Base-by-base conservation (phyloP, 495 filamentous ascomycete species). In the Annulohypoxylon moriforme region DNA sequence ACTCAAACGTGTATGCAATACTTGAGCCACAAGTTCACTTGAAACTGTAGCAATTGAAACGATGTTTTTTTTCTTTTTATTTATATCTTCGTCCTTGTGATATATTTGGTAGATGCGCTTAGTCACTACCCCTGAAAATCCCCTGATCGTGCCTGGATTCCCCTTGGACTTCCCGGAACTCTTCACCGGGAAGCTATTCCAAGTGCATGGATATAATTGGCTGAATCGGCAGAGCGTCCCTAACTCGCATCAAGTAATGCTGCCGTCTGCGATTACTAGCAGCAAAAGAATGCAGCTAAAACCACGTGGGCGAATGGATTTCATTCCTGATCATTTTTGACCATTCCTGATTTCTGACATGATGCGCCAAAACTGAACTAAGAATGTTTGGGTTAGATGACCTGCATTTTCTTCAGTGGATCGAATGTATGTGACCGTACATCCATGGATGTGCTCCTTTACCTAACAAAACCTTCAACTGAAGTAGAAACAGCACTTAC, bases 291-390 rank as follows among this genome's bases (percentile, higher is more conserved):
- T 57, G 61, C 61, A 71, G 44, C 55, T 60, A 64, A 64, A 42
- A 44, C 60, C 55, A 69, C 68, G 68, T 64, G 67, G 47, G 53
- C 52, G 46, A 69, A 58, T 53, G 31, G 34, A 42, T 46, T 64
- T 52, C 10, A 52, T 58, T 44, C 42, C 40, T 44, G 40, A 44
- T 44, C 16, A n/a, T 14, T 56, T 3, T 31, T 44, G 22, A 46
- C 49, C 44, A 49, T 56, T 27, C 42, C 36, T 64, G 60, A 60
- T 64, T 69, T 64, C 27, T 59, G 63, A 49, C 20, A 44, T 55
- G 22, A 46, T 44, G 16, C 36, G 38, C 44, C n/a, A 22, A 31
- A 22, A 49, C 20, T 34, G 42, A 4, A 40, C 36, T 4, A 40
- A 40, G 36, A 14, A 40, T 40, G 36, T 40, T 40, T 40, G 36